A percentile compares a stretch with the other conserved stretches of the same genome.
phyloP scores from a whole-genome alignment of 192 early-diverging fungal genomes.

The Coemansia sp. region DNA sequence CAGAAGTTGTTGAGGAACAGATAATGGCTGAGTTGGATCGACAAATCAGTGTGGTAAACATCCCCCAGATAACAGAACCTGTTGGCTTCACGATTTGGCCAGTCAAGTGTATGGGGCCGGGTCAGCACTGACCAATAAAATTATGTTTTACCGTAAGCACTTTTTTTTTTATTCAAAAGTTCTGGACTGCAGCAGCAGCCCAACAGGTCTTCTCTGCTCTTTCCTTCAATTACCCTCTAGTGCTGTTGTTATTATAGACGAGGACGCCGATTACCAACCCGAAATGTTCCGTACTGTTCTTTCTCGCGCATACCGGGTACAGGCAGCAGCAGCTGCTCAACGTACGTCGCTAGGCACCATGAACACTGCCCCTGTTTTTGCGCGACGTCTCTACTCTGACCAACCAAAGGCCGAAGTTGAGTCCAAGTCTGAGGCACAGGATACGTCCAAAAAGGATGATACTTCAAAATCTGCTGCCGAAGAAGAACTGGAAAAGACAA shows the following conservation, averaged over 20 bases:
- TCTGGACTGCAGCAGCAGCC: not conserved
- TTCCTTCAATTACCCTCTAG: not conserved
- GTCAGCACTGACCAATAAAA: not conserved
- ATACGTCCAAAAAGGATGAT: constrained; percentile 11
- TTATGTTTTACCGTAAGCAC: constrained; percentile 3
- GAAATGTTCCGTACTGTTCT: constrained; percentile 40
- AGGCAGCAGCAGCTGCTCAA: constrained; percentile 7
- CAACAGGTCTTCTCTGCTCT: not conserved
- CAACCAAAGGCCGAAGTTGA: constrained; percentile 10
- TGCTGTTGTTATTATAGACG: constrained; percentile 6
- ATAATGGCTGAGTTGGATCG: not conserved
- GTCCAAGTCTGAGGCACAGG: constrained; percentile 5
- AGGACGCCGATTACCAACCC: not conserved
- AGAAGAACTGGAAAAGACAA: constrained; percentile 37
- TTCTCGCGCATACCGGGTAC: constrained; percentile 24
- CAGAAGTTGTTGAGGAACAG: not conserved
- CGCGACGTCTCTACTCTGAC: constrained; percentile 42
- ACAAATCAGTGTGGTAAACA: no score
- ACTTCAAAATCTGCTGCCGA: constrained; percentile 11
- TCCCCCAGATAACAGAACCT: not conserved
- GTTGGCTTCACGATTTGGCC: not conserved
- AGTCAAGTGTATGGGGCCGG: not conserved
- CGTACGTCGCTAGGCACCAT: not conserved
- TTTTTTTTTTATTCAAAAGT: not conserved
- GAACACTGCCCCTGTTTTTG: constrained; percentile 6